phyloP scores from a whole-genome alignment of 345 rosid genomes.

The Firmiana major region DNA sequence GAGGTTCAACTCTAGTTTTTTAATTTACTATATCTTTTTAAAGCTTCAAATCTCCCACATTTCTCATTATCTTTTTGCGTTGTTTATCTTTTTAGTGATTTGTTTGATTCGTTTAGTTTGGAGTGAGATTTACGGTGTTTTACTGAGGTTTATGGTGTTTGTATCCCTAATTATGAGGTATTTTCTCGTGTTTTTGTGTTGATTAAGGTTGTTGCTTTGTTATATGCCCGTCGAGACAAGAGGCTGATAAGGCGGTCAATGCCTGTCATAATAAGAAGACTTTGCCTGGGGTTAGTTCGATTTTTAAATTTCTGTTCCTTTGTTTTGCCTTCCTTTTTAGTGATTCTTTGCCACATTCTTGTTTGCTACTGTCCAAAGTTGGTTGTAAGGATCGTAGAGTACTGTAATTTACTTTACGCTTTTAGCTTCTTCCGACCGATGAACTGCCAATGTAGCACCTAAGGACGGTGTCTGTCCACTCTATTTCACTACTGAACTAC shows the following conservation, averaged over 20 bases:
- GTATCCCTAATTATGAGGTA: constrained; percentile 54
- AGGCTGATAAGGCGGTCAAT: constrained; percentile 95
- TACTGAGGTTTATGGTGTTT: constrained; percentile 6
- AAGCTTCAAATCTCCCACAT: constrained; percentile 13
- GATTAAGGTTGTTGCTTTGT: constrained; percentile 86
- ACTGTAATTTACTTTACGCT: not conserved
- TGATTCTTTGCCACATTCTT: constrained; percentile 18
- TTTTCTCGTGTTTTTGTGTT: not conserved
- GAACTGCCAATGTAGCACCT: not conserved
- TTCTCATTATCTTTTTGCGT: not conserved
- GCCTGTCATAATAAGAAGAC: constrained; percentile 95
- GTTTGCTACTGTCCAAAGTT: not conserved
- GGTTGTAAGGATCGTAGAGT: constrained; percentile 14
- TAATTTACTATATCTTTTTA: not conserved
- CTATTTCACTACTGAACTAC: not conserved
- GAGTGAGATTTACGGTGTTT: constrained; percentile 28
- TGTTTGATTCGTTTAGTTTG: constrained; percentile 30
- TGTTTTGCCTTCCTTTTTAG: not conserved
- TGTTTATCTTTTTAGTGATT: constrained; percentile 6
- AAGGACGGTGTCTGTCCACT: not conserved
- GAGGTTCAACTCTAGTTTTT: constrained; percentile 43
- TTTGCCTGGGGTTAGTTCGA: constrained; percentile 76
- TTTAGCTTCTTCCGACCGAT: not conserved
- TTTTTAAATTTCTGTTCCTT: constrained; percentile 2
- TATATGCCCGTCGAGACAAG: constrained; percentile 87